These are phyloP conservation scores for Beta lomatogona DNA, from an alignment of 179 eudicot species.

Conservation along the genomic window DNA sequence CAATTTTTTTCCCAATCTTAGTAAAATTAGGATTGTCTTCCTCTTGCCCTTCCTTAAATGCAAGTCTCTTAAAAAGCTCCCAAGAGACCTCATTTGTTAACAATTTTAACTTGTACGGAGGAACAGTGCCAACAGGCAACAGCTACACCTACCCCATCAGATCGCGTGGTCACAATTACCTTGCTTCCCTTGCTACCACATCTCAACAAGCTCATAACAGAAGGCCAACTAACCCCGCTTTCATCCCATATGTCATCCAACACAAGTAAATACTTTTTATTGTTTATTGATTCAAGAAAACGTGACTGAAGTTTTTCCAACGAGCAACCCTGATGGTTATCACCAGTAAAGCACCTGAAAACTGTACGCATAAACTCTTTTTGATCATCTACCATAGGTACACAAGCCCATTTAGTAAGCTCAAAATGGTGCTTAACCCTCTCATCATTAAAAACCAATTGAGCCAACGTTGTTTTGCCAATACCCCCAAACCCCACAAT, in stretches of 20 bases:
- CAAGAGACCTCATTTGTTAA: constrained; percentile 27
- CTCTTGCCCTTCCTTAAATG: constrained; percentile 7
- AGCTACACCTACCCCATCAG: constrained; percentile 19
- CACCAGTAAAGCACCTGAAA: neutral
- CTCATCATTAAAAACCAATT: constrained; percentile 25
- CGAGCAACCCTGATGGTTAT: neutral
- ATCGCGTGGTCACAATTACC: constrained; percentile 24
- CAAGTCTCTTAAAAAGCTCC: constrained; percentile 25
- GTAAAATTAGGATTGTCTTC: constrained; percentile 7
- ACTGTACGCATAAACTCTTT: neutral
- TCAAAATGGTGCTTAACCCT: constrained; percentile 25
- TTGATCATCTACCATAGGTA: neutral
- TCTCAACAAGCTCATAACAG: neutral
- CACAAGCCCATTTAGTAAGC: neutral
- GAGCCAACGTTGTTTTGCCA: constrained; percentile 28
- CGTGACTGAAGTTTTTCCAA: neutral
- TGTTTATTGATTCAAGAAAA: neutral
- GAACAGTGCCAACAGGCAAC: neutral
- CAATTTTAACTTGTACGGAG: constrained; percentile 3
- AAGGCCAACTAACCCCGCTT: constrained; percentile 5
- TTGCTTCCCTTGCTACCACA: constrained; percentile 23
- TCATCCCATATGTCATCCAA: constrained; percentile 27
- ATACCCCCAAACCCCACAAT: constrained; percentile 30
- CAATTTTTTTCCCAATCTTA: constrained; percentile 25
- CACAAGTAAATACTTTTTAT: constrained; percentile 16